Percentiles rank a stretch among this genome's conserved stretches.
These are phyloP conservation scores for Globisporangium paroecandrum DNA, from an alignment of 352 stramenopile genomes.

Conservation along the genomic window DNA sequence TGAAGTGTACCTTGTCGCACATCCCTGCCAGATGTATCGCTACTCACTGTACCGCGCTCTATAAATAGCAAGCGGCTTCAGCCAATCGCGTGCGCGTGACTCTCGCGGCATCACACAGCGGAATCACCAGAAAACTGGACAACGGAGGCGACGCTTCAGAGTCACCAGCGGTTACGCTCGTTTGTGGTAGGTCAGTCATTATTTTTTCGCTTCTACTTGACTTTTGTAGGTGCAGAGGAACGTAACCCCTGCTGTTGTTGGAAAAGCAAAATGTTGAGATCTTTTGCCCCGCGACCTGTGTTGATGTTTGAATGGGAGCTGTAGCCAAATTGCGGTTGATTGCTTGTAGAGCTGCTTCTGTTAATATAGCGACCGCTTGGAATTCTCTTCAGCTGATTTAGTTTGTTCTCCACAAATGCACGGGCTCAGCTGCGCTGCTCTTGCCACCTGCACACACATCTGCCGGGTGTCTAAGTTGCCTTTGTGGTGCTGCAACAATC, in stretches of 20 bases:
- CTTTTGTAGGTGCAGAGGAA: neutral
- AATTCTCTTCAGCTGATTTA: neutral
- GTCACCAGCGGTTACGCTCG: neutral
- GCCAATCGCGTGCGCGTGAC: conserved; percentile 16
- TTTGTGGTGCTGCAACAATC: neutral
- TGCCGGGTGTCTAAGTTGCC: neutral
- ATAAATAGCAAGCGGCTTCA: conserved; percentile 5
- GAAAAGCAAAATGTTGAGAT: neutral
- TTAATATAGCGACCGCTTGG: neutral
- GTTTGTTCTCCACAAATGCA: neutral
- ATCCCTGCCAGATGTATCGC: neutral
- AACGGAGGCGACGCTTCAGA: neutral
- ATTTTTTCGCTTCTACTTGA: neutral
- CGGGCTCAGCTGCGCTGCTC: neutral
- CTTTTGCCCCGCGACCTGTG: neutral
- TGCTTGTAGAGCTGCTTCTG: neutral
- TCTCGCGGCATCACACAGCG: neutral
- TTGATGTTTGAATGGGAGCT: neutral
- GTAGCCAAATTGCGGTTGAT: too few species aligned
- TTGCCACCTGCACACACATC: neutral
- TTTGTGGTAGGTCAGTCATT: too few species aligned
- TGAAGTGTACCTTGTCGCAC: neutral
- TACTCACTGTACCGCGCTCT: neutral
- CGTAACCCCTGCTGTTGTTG: neutral
- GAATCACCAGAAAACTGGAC: neutral